These are phyloP conservation scores for Myriosclerotinia duriaeana DNA, from an alignment of 2,329 filamentous ascomycete genomes.

Conservation along the genomic window DNA sequence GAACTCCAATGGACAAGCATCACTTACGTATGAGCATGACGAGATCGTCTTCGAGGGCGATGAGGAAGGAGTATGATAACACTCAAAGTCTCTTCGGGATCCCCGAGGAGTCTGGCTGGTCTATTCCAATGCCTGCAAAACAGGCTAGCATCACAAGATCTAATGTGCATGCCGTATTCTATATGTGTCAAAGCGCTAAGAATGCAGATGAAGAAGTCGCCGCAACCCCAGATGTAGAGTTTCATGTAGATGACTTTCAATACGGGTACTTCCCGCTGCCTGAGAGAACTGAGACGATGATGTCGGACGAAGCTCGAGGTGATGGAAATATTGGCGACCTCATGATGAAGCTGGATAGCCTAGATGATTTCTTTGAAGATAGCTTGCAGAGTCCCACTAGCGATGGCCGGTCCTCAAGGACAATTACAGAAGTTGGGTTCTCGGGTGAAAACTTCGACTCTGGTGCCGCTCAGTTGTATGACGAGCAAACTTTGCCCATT, in stretches of 20 bases:
- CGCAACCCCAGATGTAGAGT: constrained; percentile 82
- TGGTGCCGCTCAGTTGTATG: constrained; percentile 75
- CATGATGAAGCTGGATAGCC: constrained; percentile 73
- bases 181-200: constrained; percentile 76
- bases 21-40: constrained; percentile 99
- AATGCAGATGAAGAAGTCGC: constrained; percentile 58
- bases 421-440: constrained; percentile 64
- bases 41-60: constrained; percentile 76
- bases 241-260: constrained; percentile 80
- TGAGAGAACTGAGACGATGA: constrained; percentile 80
- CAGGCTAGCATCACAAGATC: constrained; percentile 83
- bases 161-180: constrained; percentile 95
- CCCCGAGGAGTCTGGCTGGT: constrained; percentile 93
- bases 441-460: constrained; percentile 67
- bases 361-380: constrained; percentile 82
- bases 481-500: constrained; percentile 89
- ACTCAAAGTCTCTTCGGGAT: constrained; percentile 96
- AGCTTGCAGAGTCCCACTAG: constrained; percentile 55
- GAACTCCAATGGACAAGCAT: constrained; percentile 88
- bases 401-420: constrained; percentile 61
- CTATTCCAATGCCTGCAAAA: constrained; percentile 86
- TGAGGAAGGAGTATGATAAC: constrained; percentile 91
- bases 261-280: constrained; percentile 62
- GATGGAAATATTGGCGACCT: constrained; percentile 79
- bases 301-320: constrained; percentile 69